Evolutionary conservation across 192 early-diverging fungal species (phyloP), one percentile per base, ranked within the genome.

Genomic region (Backusella parvicylindrica): DNA sequence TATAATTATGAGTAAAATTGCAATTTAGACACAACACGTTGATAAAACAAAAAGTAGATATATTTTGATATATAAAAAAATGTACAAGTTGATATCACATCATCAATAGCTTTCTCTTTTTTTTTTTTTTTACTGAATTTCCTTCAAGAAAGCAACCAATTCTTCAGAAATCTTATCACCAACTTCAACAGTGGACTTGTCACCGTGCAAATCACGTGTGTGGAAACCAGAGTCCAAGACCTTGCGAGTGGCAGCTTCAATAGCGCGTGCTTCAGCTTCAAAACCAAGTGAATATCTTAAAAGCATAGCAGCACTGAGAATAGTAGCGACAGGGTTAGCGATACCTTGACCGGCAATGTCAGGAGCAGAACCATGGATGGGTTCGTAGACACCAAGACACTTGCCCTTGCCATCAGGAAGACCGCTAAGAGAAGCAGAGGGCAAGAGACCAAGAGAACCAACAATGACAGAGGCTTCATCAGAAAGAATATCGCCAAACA

Each of bases 401-500:
- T 85, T 88, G 76, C 78, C 81, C 73, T 86, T 87, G 38, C 90
- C 87, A 75, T 91, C 89, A 28, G 95, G 95, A 70, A 97, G 91
- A 31, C 95, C 93, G 77, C 86, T 95, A 80, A 99, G 86, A 69
- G 91, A 93, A 2, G 98, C 98, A 64, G 91, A 93, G 32, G 98
- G 98, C 73, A 99, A 83, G 40, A 99, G 87, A 38, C 98, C 98
- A 68, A 99, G 88, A 33, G 90, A 92, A 33, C 96, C 97, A 15
- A 95, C 95, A 79, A 99, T 99, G 47, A 99, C 95, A 21, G 90
- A 92, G 5, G 95, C 93, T 83, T 99, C 98, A 80, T 99, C 98
- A 28, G 90, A 91, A 66, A 99, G 86, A 79, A 99, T 98, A 77
- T 99, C 98, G 72, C 98, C 98, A 93, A 99, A 99, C 96, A 99